Evolutionary conservation across 768 basidiomycete genomes (phyloP).

Genomic region (Termitomyces sp.): DNA sequence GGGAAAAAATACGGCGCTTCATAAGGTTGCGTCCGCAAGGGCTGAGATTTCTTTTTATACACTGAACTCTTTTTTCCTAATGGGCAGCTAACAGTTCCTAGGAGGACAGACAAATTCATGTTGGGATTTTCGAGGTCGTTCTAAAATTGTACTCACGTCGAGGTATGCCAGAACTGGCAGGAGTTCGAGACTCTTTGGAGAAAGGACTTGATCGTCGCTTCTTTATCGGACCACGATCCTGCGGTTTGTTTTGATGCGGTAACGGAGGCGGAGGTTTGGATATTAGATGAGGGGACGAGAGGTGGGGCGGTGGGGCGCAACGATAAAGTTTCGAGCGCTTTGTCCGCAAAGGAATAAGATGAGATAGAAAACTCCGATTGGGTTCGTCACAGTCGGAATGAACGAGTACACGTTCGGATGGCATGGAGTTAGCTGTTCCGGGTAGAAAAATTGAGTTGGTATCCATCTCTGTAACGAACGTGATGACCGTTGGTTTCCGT

Average conservation of each 20-base stretch:
- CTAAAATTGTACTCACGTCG: constrained; percentile 1
- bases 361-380: constrained; percentile 16
- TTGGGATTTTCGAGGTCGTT: not conserved
- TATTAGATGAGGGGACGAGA: constrained; percentile 15
- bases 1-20: constrained; percentile 61
- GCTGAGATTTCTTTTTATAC: constrained; percentile 30
- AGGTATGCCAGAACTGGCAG: not conserved
- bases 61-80: constrained; percentile 11
- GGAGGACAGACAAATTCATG: not conserved
- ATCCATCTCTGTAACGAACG: constrained; percentile 1
- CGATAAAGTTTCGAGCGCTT: constrained; percentile 19
- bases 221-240: constrained; percentile 4
- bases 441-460: not conserved
- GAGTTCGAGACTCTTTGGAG: constrained; percentile 16
- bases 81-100: constrained; percentile 4
- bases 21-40: constrained; percentile 50
- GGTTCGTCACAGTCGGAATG: constrained; percentile 9
- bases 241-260: not conserved
- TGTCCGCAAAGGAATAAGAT: constrained; percentile 20
- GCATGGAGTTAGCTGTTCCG: not conserved
- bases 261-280: constrained; percentile 5
- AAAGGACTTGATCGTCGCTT: constrained; percentile 15
- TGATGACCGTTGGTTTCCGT: constrained; percentile 8
- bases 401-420: constrained; percentile 9
- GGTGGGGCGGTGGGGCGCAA: constrained; percentile 22